Conservation (phyloP, 208 protist genomes). For the Polymyxa betae region DNA sequence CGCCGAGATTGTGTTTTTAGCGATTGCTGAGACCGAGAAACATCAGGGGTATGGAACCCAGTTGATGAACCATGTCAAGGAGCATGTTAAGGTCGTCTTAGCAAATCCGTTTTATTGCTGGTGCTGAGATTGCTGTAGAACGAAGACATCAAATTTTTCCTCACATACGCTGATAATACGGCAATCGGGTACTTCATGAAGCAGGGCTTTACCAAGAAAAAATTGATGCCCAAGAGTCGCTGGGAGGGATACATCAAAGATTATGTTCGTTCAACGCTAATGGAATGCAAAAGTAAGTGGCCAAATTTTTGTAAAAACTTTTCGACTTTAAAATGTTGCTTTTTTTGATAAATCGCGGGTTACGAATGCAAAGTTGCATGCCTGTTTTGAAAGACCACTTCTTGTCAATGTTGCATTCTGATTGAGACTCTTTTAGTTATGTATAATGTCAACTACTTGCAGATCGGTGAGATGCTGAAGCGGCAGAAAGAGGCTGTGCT, state of each 20-base stretch:
- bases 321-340: background rate
- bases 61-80: slow-evolving; percentile 83
- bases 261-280: slow-evolving; percentile 82
- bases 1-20: slow-evolving; percentile 85
- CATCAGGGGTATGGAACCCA: slow-evolving; percentile 77
- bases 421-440: background rate
- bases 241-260: slow-evolving; percentile 86
- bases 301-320: slow-evolving; percentile 75
- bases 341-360: no score
- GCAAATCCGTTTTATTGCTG: background rate
- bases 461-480: slow-evolving; percentile 61
- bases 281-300: slow-evolving; percentile 78
- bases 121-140: background rate
- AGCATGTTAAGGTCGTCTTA: slow-evolving; percentile 65
- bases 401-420: background rate
- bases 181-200: slow-evolving; percentile 87
- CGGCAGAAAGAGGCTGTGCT: background rate
- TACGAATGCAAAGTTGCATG: no score
- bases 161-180: slow-evolving; percentile 88
- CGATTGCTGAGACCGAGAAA: slow-evolving; percentile 77
- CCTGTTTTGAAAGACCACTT: no score
- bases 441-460: slow-evolving; percentile 64
- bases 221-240: slow-evolving; percentile 66
- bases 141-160: slow-evolving; percentile 73
- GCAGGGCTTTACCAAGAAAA: slow-evolving; percentile 67